Evolutionary conservation across 1,284 basidiomycete genomes (phyloP).

Genomic region (Cystobasidiaceae sp.): DNA sequence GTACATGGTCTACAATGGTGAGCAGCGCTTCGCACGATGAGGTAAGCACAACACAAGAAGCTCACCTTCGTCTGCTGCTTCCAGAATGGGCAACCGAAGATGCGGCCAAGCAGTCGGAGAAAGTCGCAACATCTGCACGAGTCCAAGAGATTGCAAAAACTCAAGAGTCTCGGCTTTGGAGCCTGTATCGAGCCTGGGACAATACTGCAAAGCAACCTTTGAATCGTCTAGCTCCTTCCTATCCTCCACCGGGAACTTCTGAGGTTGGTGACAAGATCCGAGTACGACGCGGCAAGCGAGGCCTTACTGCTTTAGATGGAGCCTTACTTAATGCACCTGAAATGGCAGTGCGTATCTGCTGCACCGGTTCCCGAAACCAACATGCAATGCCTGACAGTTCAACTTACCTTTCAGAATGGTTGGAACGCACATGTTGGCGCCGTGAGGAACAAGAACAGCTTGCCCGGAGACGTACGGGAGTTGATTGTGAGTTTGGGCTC

Average conservation of each 20-base stretch:
- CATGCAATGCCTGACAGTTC: no score
- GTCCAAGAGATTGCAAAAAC: not conserved
- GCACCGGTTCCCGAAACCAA: no score
- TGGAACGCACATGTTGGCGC: conserved; percentile 50
- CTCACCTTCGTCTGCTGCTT: not conserved
- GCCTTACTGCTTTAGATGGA: conserved; percentile 49
- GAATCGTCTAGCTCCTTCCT: conserved; percentile 7
- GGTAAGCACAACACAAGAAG: not conserved
- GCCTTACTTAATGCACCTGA: conserved; percentile 48
- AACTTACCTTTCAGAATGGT: no score
- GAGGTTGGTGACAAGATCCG: conserved; percentile 49
- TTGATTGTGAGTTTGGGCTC: conserved; percentile 44
- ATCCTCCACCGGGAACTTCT: conserved; percentile 45
- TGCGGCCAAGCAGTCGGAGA: not conserved
- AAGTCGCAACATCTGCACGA: not conserved
- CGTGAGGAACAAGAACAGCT: conserved; percentile 46
- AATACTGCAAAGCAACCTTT: conserved; percentile 21
- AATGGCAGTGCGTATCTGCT: conserved; percentile 32
- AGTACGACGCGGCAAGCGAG: conserved; percentile 47
- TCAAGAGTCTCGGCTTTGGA: conserved; percentile 20
- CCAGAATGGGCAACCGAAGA: conserved; percentile 6
- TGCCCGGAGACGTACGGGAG: conserved; percentile 49
- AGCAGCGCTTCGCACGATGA: not conserved
- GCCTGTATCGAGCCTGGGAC: conserved; percentile 29
- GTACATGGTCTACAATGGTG: conserved; percentile 24